Evolutionary conservation across 2,329 filamentous ascomycete species (phyloP).

Genomic region (Pseudogymnoascus sp.): DNA sequence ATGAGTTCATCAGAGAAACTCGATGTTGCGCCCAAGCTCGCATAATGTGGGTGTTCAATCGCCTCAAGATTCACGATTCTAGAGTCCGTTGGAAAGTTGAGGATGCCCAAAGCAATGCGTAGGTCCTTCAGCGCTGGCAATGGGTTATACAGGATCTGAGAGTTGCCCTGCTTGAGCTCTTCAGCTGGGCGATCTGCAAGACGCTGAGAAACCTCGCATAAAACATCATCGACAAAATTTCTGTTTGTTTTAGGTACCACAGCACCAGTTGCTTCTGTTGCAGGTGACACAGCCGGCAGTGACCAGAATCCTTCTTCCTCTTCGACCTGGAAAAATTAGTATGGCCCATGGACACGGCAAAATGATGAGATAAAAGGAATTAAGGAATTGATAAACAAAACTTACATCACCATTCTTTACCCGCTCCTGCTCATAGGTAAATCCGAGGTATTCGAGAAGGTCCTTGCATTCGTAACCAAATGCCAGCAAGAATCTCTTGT

Average conservation of each 20-base stretch:
- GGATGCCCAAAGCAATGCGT: constrained; percentile 23
- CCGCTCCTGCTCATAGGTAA: constrained; percentile 35
- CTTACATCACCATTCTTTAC: constrained; percentile 32
- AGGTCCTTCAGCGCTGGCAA: constrained; percentile 22
- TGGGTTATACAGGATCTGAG: constrained; percentile 13
- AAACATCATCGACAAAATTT: constrained; percentile 49
- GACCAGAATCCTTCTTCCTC: constrained; percentile 27
- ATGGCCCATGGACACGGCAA: neutral
- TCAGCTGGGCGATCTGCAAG: constrained; percentile 16
- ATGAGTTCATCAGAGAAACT: constrained; percentile 58
- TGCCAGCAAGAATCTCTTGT: constrained; percentile 56
- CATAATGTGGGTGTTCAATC: constrained; percentile 43
- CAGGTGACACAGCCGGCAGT: constrained; percentile 19
- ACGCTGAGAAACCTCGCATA: constrained; percentile 45
- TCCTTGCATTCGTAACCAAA: constrained; percentile 56
- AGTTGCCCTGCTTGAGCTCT: constrained; percentile 14
- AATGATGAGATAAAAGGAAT: neutral
- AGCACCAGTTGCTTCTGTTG: neutral
- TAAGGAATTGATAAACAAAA: constrained; percentile 12
- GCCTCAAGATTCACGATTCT: constrained; percentile 24
- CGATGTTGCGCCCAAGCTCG: constrained; percentile 53
- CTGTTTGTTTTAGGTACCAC: constrained; percentile 19
- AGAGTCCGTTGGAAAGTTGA: constrained; percentile 24
- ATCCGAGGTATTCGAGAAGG: constrained; percentile 52
- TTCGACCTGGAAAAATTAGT: constrained; percentile 16